Base-by-base conservation (phyloP, 768 basidiomycete genomes). In the Pleurotus sapidus region DNA sequence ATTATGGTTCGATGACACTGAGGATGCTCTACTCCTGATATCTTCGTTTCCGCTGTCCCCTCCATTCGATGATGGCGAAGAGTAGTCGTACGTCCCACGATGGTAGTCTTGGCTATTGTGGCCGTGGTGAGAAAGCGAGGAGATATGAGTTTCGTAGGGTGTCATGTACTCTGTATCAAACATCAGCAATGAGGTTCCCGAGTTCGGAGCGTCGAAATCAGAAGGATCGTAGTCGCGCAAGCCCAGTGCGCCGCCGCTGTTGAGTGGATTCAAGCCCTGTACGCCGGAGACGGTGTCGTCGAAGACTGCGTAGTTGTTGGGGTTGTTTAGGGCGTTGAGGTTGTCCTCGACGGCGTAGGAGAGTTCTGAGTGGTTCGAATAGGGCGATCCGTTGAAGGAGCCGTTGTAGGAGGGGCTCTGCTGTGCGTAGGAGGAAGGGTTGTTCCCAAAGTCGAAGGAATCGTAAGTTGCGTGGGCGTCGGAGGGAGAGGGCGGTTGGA, bases 341-440 rank as follows among this genome's bases (percentile, higher is more conserved):
- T 70, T 60, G 18, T 82, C 81, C 30, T 74, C 69, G 8, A 79
- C 81, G n/a, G 72, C 77, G 55, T 78, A 80, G 57, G 72, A 75
- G 17, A 88, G 84, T n/a, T 91, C 89, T 3, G 88, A 88, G 62
- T 83, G 76, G 53, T 70, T 75, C 5, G 87, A 88, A 68, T 78
- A 89, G 7, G 89, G 89, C 0, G 88, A 89, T 70, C 84, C 83
- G 65, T 84, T 80, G 74, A 86, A 86, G 4, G 86, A 88, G 55
- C 81, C 81, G 67, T 82, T 81, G 74, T 84, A 83, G 20, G 81
- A 83, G 6, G 84, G 80, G 51, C 38, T 40, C 39, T 54, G 51
- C 14, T 54, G 51, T 0, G 81, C 80, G 64, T 75, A 75, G 20
- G 79, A 77, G 60, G 77, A 80, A n/a, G 59, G 56, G 3, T 62